Conservation (phyloP, 73 alveolate genomes). For the Paraurostyla sp. region DNA sequence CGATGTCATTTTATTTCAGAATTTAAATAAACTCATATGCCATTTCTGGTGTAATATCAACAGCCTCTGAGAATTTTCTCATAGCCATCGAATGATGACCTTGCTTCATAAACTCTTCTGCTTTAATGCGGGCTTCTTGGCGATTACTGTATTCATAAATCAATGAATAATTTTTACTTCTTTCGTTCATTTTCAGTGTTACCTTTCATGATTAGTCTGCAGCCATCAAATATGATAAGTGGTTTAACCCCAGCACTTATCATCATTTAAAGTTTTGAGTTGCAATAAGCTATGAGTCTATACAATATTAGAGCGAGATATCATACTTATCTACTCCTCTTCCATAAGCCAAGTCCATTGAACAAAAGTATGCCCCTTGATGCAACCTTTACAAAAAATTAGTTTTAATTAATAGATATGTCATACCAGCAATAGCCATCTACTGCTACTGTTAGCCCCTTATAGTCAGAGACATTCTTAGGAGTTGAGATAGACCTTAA, state of each 20-base stretch:
- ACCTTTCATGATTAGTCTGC: conserved; percentile 84
- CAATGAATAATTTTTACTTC: conserved; percentile 71
- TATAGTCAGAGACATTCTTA: conserved; percentile 87
- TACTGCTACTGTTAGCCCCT: conserved; percentile 87
- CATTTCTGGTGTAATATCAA: conserved; percentile 89
- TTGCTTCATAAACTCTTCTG: conserved; percentile 77
- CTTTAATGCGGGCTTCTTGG: conserved; percentile 73
- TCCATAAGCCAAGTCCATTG: conserved; percentile 88
- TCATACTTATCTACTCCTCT: conserved; percentile 74
- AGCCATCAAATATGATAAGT: conserved; percentile 95
- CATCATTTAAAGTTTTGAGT: conserved; percentile 84
- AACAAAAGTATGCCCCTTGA: conserved; percentile 90
- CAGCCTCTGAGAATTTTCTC: conserved; percentile 80
- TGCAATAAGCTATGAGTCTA: conserved; percentile 87
- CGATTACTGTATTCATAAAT: conserved; percentile 66
- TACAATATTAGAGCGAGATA: neutral
- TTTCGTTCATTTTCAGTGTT: conserved; percentile 82
- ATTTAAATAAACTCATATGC: conserved; percentile 84
- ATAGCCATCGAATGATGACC: conserved; percentile 84
- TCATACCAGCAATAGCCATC: conserved; percentile 95
- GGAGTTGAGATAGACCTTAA: conserved; percentile 85
- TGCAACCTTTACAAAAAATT: conserved; percentile 83
- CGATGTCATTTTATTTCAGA: conserved; percentile 76
- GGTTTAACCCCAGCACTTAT: conserved; percentile 82
- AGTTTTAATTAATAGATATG: neutral